Conservation (phyloP, 2,329 filamentous ascomycete species). For the Emergomyces pasteurianus region DNA sequence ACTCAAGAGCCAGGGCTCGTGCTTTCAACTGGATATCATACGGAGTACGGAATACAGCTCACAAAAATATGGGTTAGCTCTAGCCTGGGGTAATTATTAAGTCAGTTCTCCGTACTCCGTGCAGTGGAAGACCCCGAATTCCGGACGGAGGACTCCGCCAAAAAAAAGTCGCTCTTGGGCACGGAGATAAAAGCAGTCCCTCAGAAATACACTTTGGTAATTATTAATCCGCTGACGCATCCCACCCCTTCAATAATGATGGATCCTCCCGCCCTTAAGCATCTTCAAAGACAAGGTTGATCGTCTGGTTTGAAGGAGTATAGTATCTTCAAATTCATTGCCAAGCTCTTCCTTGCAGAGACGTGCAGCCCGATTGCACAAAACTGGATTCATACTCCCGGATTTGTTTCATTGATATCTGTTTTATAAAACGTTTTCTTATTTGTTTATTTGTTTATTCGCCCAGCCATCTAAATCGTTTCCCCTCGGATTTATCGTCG, state of each 20-base stretch:
- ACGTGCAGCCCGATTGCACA: not conserved
- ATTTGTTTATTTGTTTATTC: not conserved
- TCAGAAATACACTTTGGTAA: not conserved
- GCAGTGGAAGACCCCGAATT: too few relatives aligned
- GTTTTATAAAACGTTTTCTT: not conserved
- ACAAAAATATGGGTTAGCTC: not conserved
- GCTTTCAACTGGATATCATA: too few relatives aligned
- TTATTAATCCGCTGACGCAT: not conserved
- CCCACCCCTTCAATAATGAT: too few relatives aligned
- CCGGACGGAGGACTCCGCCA: too few relatives aligned
- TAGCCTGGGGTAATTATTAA: too few relatives aligned
- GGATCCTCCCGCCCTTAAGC: not conserved
- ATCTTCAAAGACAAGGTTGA: not conserved
- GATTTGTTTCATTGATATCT: not conserved
- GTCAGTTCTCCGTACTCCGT: too few relatives aligned
- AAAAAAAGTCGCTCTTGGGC: too few relatives aligned
- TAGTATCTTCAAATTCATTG: not conserved
- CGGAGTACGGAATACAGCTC: too few relatives aligned
- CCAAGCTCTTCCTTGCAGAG: not conserved
- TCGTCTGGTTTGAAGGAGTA: not conserved
- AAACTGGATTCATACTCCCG: not conserved
- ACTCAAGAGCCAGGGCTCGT: too few relatives aligned
- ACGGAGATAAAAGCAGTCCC: not conserved
- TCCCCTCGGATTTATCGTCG: not conserved
- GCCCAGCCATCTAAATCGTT: not conserved